phyloP scores from a whole-genome alignment of 805 yeast genomes.

The Myxozyma neglecta region DNA sequence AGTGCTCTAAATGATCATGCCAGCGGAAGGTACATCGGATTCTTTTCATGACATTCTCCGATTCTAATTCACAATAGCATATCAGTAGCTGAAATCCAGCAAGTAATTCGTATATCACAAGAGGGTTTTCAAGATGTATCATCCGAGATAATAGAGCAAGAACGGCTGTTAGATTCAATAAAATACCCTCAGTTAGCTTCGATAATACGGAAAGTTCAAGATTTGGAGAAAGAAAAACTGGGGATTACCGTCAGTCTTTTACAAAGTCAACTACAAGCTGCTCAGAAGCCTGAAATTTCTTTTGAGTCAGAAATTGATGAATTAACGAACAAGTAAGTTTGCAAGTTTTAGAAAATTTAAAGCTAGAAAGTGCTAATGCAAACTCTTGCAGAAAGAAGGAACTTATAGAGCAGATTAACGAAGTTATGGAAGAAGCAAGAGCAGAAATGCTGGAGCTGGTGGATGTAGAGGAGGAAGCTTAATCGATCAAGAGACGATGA shows the following conservation, averaged over 20 bases:
- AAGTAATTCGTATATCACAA: constrained; percentile 29
- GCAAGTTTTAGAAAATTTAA: background rate
- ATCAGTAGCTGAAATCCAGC: constrained; percentile 21
- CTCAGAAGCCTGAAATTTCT: constrained; percentile 11
- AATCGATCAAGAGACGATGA: background rate
- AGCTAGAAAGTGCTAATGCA: background rate
- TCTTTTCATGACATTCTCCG: background rate
- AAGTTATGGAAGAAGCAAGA: constrained; percentile 26
- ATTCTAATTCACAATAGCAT: constrained; percentile 11
- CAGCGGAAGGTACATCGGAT: constrained; percentile 14
- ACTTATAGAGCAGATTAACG: constrained; percentile 22
- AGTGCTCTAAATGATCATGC: constrained; percentile 28
- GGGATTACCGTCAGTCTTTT: constrained; percentile 13
- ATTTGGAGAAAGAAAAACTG: constrained; percentile 25
- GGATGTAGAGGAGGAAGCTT: background rate
- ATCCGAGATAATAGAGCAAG: constrained; percentile 21
- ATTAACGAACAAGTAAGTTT: background rate
- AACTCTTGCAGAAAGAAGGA: constrained; percentile 4
- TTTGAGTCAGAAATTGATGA: constrained; percentile 21
- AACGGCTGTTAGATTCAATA: constrained; percentile 4
- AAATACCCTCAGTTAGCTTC: constrained; percentile 1
- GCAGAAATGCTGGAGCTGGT: constrained; percentile 27
- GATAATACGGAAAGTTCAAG: constrained; percentile 24
- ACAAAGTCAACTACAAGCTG: constrained; percentile 12
- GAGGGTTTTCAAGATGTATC: constrained; percentile 32